These are phyloP conservation scores for Aschersonia sp. DNA, from an alignment of 2,329 filamentous ascomycete genomes.

Conservation along the genomic window DNA sequence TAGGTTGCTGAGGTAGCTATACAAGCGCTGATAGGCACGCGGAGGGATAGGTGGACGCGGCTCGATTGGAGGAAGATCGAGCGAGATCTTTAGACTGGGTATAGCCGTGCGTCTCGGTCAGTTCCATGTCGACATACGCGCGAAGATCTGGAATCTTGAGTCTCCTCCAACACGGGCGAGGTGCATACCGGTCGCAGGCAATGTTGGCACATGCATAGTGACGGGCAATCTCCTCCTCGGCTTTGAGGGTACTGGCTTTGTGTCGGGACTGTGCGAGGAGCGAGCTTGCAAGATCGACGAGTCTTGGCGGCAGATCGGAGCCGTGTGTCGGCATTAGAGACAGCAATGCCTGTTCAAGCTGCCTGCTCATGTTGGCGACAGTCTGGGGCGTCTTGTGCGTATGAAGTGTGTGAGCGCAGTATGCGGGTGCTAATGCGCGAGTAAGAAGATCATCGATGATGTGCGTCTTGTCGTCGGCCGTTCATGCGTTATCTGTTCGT, in stretches of 20 bases:
- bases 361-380: conserved; percentile 31
- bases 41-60: conserved; percentile 66
- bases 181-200: conserved; percentile 62
- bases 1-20: conserved; percentile 62
- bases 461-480: too few relatives aligned
- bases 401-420: too few relatives aligned
- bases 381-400: too few relatives aligned
- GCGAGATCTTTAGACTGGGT: conserved; percentile 53
- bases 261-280: conserved; percentile 69
- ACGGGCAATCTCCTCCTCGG: conserved; percentile 78
- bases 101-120: neutral
- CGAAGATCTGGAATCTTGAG: too few relatives aligned
- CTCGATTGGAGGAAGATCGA: conserved; percentile 66
- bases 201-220: conserved; percentile 76
- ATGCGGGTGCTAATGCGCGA: too few relatives aligned
- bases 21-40: conserved; percentile 71
- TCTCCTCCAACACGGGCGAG: conserved; percentile 5
- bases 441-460: too few relatives aligned
- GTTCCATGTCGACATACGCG: too few relatives aligned
- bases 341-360: conserved; percentile 59
- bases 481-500: neutral
- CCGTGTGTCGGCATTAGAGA: conserved; percentile 62
- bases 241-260: conserved; percentile 62
- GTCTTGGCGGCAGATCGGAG: conserved; percentile 49
- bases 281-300: conserved; percentile 57